Percentiles rank a stretch among this genome's conserved stretches.
Conservation (phyloP, 2,329 filamentous ascomycete species). For the Westerdykella aurantiaca region DNA sequence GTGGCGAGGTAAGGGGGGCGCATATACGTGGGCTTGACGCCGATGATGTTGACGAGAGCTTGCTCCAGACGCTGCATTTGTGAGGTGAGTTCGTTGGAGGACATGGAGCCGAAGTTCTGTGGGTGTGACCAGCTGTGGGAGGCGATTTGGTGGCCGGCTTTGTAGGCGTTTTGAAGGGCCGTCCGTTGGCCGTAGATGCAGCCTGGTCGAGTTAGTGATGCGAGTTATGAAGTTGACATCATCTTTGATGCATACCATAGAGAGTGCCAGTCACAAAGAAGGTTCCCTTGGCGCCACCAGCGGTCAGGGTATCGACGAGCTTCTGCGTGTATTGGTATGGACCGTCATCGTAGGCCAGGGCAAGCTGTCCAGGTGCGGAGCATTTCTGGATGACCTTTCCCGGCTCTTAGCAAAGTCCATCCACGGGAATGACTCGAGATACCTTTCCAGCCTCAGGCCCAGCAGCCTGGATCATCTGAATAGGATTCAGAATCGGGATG, state of each 20-base stretch:
- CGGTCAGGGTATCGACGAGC: constrained; percentile 26
- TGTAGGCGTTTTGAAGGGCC: constrained; percentile 29
- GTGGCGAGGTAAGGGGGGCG: constrained; percentile 34
- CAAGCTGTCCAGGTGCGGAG: constrained; percentile 22
- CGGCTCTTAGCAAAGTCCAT: neutral
- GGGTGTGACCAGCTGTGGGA: constrained; percentile 34
- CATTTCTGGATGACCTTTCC: constrained; percentile 26
- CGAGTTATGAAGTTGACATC: neutral
- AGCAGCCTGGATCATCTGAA: constrained; percentile 22
- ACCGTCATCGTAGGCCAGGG: constrained; percentile 34
- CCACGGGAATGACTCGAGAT: constrained; percentile 1
- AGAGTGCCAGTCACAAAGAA: constrained; percentile 33
- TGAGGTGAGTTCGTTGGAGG: constrained; percentile 21
- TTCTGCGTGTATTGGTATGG: constrained; percentile 33
- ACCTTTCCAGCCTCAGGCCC: constrained; percentile 22
- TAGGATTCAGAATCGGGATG: constrained; percentile 19
- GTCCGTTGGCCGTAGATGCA: constrained; percentile 32
- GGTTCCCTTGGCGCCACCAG: constrained; percentile 30
- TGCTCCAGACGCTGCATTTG: constrained; percentile 31
- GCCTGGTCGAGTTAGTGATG: constrained; percentile 11
- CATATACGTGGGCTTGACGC: constrained; percentile 35
- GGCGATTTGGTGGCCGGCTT: constrained; percentile 33
- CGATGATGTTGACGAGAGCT: constrained; percentile 34
- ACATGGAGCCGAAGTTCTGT: constrained; percentile 29
- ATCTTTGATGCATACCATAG: constrained; percentile 14